Conservation (phyloP, 2,329 filamentous ascomycete genomes). For the Venturiaceae sp. region DNA sequence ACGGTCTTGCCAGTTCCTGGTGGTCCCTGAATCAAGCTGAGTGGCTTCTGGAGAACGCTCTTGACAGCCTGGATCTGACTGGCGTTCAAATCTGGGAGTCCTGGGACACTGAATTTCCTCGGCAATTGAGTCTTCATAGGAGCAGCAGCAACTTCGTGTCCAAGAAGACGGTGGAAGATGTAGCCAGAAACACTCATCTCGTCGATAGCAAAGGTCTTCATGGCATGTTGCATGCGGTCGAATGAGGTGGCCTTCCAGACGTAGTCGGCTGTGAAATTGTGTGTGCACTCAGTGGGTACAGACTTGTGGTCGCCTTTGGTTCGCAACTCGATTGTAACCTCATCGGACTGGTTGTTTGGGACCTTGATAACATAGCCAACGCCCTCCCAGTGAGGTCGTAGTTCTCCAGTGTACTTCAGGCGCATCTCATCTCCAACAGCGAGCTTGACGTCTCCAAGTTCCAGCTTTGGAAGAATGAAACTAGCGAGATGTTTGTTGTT, state of each 20-base stretch:
- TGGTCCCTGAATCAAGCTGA: constrained; percentile 93
- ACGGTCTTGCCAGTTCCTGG: constrained; percentile 98
- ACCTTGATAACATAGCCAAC: constrained; percentile 99
- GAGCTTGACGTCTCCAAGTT: constrained; percentile 94
- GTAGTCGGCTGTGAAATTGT: constrained; percentile 97
- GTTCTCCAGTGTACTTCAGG: constrained; percentile 87
- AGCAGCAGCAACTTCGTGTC: constrained; percentile 86
- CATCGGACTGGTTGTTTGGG: constrained; percentile 96
- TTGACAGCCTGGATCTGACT: constrained; percentile 97
- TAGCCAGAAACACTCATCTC: constrained; percentile 98
- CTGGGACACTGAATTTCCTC: constrained; percentile 93
- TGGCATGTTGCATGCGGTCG: constrained; percentile 96
- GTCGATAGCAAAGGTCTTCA: constrained; percentile 98
- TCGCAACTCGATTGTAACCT: constrained; percentile 89
- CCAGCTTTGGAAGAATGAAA: constrained; percentile 92
- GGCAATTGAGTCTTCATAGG: constrained; percentile 94
- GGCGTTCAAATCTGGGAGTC: constrained; percentile 85
- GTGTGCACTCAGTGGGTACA: constrained; percentile 89
- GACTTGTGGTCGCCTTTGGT: constrained; percentile 94
- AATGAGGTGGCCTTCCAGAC: constrained; percentile 99
- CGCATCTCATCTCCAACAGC: constrained; percentile 98
- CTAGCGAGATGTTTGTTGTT: constrained; percentile 97
- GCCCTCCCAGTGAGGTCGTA: constrained; percentile 88
- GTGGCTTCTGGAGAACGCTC: constrained; percentile 82
- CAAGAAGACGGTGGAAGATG: constrained; percentile 93